Evolutionary conservation across 192 early-diverging fungal species (phyloP).

Genomic region (Linnemannia schmuckeri): DNA sequence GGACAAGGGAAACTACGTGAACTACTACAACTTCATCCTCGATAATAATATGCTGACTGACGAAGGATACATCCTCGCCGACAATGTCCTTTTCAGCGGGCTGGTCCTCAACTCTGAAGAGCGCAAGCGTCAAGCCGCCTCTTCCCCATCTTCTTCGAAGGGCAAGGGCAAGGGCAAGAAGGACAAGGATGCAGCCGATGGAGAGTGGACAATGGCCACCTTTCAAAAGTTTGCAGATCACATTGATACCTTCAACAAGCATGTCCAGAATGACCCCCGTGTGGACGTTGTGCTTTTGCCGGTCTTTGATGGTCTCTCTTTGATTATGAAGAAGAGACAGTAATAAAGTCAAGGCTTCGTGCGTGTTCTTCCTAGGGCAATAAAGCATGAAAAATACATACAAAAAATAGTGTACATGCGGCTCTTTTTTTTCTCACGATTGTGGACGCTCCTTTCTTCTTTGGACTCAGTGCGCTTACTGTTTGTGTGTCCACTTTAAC

Average conservation of each 20-base stretch:
- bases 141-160: slow-evolving; percentile 1
- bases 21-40: slow-evolving; percentile 74
- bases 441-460: no score
- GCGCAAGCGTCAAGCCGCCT: background rate
- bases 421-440: no score
- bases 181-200: background rate
- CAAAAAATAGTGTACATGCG: background rate
- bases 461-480: no score
- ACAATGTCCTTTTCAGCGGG: slow-evolving; percentile 65
- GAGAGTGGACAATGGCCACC: background rate
- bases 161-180: background rate
- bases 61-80: slow-evolving; percentile 72
- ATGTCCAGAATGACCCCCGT: slow-evolving; percentile 70
- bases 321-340: slow-evolving; percentile 43
- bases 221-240: slow-evolving; percentile 48
- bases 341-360: background rate
- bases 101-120: slow-evolving; percentile 15
- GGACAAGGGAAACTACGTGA: slow-evolving; percentile 75
- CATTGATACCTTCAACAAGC: slow-evolving; percentile 72
- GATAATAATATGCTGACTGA: slow-evolving; percentile 69
- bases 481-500: no score
- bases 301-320: slow-evolving; percentile 72
- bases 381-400: background rate
- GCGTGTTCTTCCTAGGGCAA: background rate
- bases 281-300: slow-evolving; percentile 71